phyloP scores from a whole-genome alignment of 805 yeast genomes.

The Schwanniomyces yamadae region DNA sequence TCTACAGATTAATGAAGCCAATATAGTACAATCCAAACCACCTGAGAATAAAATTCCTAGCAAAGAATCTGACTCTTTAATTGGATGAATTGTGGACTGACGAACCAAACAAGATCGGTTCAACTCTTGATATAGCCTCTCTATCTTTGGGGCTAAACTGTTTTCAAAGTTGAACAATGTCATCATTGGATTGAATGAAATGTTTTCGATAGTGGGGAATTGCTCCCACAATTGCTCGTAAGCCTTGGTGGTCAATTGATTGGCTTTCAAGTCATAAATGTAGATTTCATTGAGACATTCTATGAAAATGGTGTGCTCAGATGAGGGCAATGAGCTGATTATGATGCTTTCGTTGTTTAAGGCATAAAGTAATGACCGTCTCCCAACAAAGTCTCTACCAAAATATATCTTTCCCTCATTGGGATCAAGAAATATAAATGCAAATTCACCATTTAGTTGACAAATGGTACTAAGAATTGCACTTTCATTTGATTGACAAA shows the following conservation, averaged over 20 bases:
- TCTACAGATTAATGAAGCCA: constrained; percentile 54
- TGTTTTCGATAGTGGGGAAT: background rate
- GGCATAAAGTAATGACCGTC: constrained; percentile 64
- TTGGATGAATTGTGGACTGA: constrained; percentile 60
- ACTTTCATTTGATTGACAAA: constrained; percentile 9
- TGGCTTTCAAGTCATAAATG: constrained; percentile 30
- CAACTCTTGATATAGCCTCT: constrained; percentile 23
- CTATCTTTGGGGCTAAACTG: background rate
- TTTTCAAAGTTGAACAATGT: background rate
- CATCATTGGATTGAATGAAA: constrained; percentile 1
- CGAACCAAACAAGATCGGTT: constrained; percentile 46
- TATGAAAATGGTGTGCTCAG: constrained; percentile 22
- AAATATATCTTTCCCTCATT: constrained; percentile 50
- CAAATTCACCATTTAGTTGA: constrained; percentile 77
- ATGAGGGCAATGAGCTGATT: constrained; percentile 26
- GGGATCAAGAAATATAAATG: constrained; percentile 56
- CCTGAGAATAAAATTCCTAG: constrained; percentile 84
- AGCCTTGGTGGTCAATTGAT: background rate
- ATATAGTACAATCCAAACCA: constrained; percentile 87
- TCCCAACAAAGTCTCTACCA: constrained; percentile 84
- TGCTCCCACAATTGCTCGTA: constrained; percentile 3
- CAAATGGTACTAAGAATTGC: constrained; percentile 45
- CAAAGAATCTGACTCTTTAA: constrained; percentile 26
- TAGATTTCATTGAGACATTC: constrained; percentile 61
- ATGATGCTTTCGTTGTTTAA: constrained; percentile 39